phyloP scores from a whole-genome alignment of 164 flowering plant species.

The Piper longum region DNA sequence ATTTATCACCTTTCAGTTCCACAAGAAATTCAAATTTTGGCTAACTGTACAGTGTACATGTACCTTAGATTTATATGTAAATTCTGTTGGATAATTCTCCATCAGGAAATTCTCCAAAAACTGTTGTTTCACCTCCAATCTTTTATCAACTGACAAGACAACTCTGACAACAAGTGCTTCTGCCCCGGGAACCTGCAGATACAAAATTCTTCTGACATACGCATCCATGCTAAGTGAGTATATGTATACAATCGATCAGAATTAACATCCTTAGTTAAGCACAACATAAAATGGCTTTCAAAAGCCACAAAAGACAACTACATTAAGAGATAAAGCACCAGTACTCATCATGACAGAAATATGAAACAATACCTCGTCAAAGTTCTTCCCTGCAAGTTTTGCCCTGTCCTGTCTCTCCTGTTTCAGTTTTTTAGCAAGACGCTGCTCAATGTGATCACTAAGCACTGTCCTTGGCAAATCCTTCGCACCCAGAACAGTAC shows the following conservation, averaged over 20 bases:
- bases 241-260: background rate
- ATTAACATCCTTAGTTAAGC: background rate
- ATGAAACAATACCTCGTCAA: slow-evolving; percentile 50
- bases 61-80: slow-evolving; percentile 95
- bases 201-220: slow-evolving; percentile 4
- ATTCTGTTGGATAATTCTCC: slow-evolving; percentile 84
- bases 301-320: background rate
- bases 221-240: slow-evolving; percentile 1
- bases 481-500: slow-evolving; percentile 98
- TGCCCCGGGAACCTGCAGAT: slow-evolving; percentile 73
- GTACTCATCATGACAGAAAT: background rate
- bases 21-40: background rate
- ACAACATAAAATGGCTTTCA: too few relatives aligned
- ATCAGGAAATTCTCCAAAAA: slow-evolving; percentile 91
- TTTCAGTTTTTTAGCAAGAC: slow-evolving; percentile 53
- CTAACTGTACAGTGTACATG: background rate
- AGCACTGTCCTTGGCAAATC: slow-evolving; percentile 92
- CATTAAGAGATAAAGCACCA: background rate
- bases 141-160: slow-evolving; percentile 98
- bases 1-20: background rate
- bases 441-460: slow-evolving; percentile 90
- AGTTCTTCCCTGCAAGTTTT: slow-evolving; percentile 48
- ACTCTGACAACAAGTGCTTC: slow-evolving; percentile 90
- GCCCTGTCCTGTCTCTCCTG: slow-evolving; percentile 88
- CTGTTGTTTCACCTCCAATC: slow-evolving; percentile 85